phyloP scores from a whole-genome alignment of 495 filamentous ascomycete genomes.

The Friedmanniomyces endolithicus region DNA sequence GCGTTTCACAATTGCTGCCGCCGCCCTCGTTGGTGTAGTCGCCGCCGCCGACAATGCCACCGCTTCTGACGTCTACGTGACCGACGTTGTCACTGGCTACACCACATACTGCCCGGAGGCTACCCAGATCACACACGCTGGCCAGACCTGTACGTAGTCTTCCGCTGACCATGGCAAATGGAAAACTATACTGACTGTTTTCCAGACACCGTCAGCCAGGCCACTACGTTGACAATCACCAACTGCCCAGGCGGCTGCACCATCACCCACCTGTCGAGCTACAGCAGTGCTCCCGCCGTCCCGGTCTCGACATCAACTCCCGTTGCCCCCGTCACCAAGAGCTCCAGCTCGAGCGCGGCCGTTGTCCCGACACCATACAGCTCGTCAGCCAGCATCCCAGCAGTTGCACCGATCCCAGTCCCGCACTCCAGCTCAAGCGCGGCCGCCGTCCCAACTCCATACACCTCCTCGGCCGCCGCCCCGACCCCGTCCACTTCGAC shows the following conservation, averaged over 20 bases:
- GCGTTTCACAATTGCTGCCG: conserved; percentile 63
- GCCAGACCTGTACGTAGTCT: conserved; percentile 13
- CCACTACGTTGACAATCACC: conserved; percentile 70
- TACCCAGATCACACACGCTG: conserved; percentile 56
- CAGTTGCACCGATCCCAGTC: neutral
- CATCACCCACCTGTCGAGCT: conserved; percentile 37
- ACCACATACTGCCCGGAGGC: conserved; percentile 77
- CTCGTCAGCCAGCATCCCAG: neutral
- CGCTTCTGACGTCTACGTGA: conserved; percentile 44
- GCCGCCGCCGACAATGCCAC: conserved; percentile 25
- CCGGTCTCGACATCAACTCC: neutral
- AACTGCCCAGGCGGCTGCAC: conserved; percentile 53
- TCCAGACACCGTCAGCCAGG: conserved; percentile 71
- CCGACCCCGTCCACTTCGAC: neutral
- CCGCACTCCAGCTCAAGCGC: neutral
- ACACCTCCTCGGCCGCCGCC: too few species aligned
- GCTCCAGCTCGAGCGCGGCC: neutral
- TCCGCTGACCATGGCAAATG: neutral
- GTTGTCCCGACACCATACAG: neutral
- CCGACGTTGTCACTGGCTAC: conserved; percentile 65
- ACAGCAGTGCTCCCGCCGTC: neutral
- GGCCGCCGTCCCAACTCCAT: neutral
- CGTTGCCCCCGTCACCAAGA: neutral
- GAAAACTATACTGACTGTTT: conserved; percentile 13
- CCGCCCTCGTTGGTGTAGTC: conserved; percentile 42